Evolutionary conservation across 768 basidiomycete genomes (phyloP), one percentile per base, ranked within the genome.

Genomic region (Kwoniella sp.): DNA sequence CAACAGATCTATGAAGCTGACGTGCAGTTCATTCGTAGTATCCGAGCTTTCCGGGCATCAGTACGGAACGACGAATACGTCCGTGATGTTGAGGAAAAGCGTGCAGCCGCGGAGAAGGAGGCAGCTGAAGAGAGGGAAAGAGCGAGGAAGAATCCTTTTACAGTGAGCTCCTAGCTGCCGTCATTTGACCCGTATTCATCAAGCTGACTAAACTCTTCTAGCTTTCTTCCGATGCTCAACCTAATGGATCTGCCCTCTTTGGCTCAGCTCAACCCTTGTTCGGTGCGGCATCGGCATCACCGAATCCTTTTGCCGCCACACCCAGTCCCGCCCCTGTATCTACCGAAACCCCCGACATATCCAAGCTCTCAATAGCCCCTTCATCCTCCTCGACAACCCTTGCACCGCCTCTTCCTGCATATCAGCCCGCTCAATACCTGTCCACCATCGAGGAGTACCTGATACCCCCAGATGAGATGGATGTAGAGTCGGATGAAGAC

Each of bases 341-440:
- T 15, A 37, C 48, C n/a, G 47, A 60, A 50, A 52, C 68, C 1
- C 67, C 71, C 2, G 67, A 73, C 38, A 8, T 71, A 1, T 66
- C 71, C 7, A 55, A 67, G 4, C 68, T 72, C 22, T 72, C 73
- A 5, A 37, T 72, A 15, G 41, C 67, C 15, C 15, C 72, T 26
- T 29, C 55, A 12, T 47, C 37, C 2, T 54, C 64, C 12, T 29
- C 56, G 0, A 66, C 63, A 1, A 74, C 75, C 48, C 72, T 70
- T 17, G 57, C 61, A 30, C 76, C 79, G 5, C 77, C 79, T 38
- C 58, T 76, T 34, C 79, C 79, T 20, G 77, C 77, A 8, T 80
- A 79, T 56, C 73, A 77, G 47, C 79, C 79, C 8, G 67, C 77
- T 4, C 79, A 80, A 54, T 79, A 79, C 62, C 69, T 79, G 22